Conservation (phyloP, 2,329 filamentous ascomycete species). For the Calonectria hawksworthii region DNA sequence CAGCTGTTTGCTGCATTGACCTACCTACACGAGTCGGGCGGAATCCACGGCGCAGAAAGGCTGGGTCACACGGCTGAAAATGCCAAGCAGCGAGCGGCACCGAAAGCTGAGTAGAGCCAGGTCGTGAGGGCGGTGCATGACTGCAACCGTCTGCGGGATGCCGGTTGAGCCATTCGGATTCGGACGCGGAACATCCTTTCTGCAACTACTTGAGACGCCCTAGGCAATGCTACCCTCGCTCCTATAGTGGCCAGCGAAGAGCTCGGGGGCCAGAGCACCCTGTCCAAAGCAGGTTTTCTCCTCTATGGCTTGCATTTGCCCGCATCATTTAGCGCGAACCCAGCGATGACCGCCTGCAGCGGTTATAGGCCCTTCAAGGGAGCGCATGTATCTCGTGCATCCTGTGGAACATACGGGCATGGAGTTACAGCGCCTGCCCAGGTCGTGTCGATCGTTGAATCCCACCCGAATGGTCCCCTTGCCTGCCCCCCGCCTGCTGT, state of each 20-base stretch:
- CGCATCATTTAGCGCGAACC: not conserved
- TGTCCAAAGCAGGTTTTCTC: constrained; percentile 4
- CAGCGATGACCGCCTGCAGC: not conserved
- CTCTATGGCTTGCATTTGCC: not conserved
- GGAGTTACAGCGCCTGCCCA: not conserved
- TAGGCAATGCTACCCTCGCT: not conserved
- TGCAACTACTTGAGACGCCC: not conserved
- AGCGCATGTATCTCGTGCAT: not conserved
- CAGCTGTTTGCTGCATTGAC: not conserved
- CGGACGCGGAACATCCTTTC: not conserved
- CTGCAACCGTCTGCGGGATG: not conserved
- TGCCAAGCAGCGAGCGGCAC: not conserved
- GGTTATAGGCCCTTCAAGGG: not conserved
- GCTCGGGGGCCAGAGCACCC: not conserved
- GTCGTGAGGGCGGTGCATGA: not conserved
- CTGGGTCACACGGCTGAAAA: not conserved
- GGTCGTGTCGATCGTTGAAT: not conserved
- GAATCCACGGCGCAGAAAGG: not conserved
- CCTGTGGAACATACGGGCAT: not conserved
- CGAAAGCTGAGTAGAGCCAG: not conserved
- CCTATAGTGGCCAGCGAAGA: not conserved
- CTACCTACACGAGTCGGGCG: constrained; percentile 2
- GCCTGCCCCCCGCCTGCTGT: not conserved
- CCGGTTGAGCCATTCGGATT: not conserved
- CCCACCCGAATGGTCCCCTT: not conserved